phyloP scores from a whole-genome alignment of 805 yeast species.

The Suhomyces vadensis region DNA sequence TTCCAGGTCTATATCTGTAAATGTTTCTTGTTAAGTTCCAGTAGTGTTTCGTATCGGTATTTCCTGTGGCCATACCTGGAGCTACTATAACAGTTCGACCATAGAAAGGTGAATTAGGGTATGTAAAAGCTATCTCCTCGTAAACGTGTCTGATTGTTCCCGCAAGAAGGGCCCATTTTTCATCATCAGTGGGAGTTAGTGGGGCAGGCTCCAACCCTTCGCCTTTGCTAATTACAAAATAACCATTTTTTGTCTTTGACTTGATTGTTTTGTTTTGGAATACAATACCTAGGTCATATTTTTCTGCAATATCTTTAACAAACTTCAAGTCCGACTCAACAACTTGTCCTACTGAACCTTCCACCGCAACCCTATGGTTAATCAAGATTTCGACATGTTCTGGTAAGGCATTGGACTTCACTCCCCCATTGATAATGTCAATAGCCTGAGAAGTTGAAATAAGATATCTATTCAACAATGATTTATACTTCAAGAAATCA shows the following conservation, averaged over 20 bases:
- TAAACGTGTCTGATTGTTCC: slow-evolving; percentile 48
- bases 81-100: slow-evolving; percentile 42
- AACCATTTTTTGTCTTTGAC: slow-evolving; percentile 38
- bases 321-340: slow-evolving; percentile 37
- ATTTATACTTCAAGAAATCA: slow-evolving; percentile 24
- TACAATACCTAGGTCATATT: slow-evolving; percentile 50
- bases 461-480: slow-evolving; percentile 33
- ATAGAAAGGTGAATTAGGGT: slow-evolving; percentile 12
- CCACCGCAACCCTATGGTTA: slow-evolving; percentile 67
- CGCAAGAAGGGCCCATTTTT: slow-evolving; percentile 44
- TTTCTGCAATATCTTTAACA: slow-evolving; percentile 44
- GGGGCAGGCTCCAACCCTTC: slow-evolving; percentile 53
- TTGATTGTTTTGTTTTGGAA: slow-evolving; percentile 29
- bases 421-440: slow-evolving; percentile 69
- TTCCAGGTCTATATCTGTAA: slow-evolving; percentile 59
- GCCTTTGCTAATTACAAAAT: slow-evolving; percentile 33
- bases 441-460: slow-evolving; percentile 67
- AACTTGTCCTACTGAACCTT: slow-evolving; percentile 48
- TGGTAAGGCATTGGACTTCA: slow-evolving; percentile 76
- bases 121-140: slow-evolving; percentile 44
- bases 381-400: slow-evolving; percentile 55
- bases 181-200: slow-evolving; percentile 44
- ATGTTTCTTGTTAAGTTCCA: slow-evolving; percentile 64
- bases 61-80: slow-evolving; percentile 65
- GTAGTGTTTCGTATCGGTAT: slow-evolving; percentile 69